phyloP scores from a whole-genome alignment of 2,329 filamentous ascomycete genomes.

The Colletotrichum sansevieriae region DNA sequence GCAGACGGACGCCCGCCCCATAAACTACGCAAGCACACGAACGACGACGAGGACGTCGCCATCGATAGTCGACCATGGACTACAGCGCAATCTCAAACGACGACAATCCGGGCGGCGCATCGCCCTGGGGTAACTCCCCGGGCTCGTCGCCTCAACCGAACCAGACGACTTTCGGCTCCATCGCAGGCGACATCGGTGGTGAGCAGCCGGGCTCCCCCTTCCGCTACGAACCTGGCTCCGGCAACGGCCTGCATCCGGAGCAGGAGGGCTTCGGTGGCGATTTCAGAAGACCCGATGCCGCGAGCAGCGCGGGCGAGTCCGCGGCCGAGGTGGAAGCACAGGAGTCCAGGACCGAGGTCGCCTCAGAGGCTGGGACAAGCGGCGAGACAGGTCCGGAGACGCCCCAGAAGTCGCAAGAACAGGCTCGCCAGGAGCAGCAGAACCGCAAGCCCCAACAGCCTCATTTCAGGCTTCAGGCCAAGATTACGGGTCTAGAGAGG shows the following conservation, averaged over 20 bases:
- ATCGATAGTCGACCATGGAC: conserved; percentile 59
- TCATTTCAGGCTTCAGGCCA: conserved; percentile 89
- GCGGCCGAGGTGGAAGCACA: conserved; percentile 58
- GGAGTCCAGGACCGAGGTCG: conserved; percentile 48
- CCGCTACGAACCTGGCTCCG: conserved; percentile 57
- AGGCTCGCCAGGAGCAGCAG: conserved; percentile 54
- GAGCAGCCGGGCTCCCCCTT: conserved; percentile 59
- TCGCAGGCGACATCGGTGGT: conserved; percentile 48
- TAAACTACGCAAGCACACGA: conserved; percentile 17
- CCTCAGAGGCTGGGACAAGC: conserved; percentile 40
- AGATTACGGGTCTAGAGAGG: conserved; percentile 93
- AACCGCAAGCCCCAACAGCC: conserved; percentile 73
- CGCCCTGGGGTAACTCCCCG: conserved; percentile 70
- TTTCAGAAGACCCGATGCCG: conserved; percentile 59
- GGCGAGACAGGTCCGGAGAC: conserved; percentile 41
- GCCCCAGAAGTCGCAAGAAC: conserved; percentile 45
- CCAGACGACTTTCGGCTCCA: conserved; percentile 57
- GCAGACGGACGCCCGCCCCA: conserved; percentile 11
- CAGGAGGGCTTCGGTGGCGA: conserved; percentile 52
- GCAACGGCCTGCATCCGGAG: conserved; percentile 58
- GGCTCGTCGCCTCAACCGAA: conserved; percentile 63
- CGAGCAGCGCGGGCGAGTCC: conserved; percentile 58
- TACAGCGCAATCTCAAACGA: conserved; percentile 70
- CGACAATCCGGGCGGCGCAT: conserved; percentile 65
- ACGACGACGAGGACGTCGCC: conserved; percentile 2